A percentile compares a stretch with the other conserved stretches of the same genome.
Evolutionary conservation across 148 eudicot species (phyloP).

Genomic region (Fagopyrum esculentum): DNA sequence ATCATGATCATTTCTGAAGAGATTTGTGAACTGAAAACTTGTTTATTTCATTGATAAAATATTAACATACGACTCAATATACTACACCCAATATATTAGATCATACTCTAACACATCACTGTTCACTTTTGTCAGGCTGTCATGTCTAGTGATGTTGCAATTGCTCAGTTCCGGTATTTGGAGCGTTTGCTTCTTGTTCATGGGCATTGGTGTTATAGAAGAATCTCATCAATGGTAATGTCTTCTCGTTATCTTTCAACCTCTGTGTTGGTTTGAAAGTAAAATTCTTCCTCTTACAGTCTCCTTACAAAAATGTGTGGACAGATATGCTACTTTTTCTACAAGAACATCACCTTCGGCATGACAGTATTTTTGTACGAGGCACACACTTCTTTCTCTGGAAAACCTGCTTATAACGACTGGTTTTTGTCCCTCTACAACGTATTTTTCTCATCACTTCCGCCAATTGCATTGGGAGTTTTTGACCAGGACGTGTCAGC

Average conservation of each 20-base stretch:
- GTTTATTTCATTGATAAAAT: too few relatives aligned
- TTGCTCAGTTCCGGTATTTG: slow-evolving; percentile 61
- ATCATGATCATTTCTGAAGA: too few relatives aligned
- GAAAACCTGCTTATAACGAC: slow-evolving; percentile 47
- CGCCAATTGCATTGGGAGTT: slow-evolving; percentile 53
- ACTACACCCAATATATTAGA: too few relatives aligned
- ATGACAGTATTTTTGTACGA: slow-evolving; percentile 46
- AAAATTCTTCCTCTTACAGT: background rate
- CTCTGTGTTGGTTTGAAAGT: background rate
- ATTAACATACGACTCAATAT: too few relatives aligned
- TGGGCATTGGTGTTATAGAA: slow-evolving; percentile 73
- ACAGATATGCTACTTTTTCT: slow-evolving; percentile 78
- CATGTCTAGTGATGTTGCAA: slow-evolving; percentile 67
- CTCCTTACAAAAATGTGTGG: background rate
- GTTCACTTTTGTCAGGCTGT: slow-evolving; percentile 36
- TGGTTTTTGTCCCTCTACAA: slow-evolving; percentile 58
- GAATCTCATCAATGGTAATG: slow-evolving; percentile 53
- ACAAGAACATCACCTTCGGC: slow-evolving; percentile 52
- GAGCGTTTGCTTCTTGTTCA: slow-evolving; percentile 68
- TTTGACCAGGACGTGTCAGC: slow-evolving; percentile 69
- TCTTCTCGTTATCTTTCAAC: background rate
- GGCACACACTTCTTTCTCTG: slow-evolving; percentile 55
- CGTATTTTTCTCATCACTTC: slow-evolving; percentile 58
- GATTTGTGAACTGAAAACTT: too few relatives aligned
- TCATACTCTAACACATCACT: too few relatives aligned